phyloP scores from a whole-genome alignment of 768 basidiomycete species.

The Mycena polygramma region DNA sequence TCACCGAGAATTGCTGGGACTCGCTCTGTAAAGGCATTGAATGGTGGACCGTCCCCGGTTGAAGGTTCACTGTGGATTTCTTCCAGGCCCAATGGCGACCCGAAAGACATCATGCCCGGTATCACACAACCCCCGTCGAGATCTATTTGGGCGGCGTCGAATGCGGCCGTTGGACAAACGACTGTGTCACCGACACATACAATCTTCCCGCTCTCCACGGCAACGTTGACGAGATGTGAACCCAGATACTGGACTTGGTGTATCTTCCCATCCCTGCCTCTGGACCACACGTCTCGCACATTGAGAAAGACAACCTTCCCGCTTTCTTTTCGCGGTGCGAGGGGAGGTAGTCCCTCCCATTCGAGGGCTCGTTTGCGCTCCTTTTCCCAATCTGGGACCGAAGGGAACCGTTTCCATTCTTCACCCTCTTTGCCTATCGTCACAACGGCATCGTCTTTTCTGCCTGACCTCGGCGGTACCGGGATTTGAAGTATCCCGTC shows the following conservation, averaged over 20 bases:
- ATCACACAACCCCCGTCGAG: constrained; percentile 76
- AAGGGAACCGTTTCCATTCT: constrained; percentile 61
- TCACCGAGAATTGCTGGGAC: constrained; percentile 61
- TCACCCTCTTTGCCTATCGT: constrained; percentile 59
- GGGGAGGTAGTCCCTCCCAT: constrained; percentile 80
- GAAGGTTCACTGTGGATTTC: constrained; percentile 81
- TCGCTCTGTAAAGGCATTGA: constrained; percentile 66
- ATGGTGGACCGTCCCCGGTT: constrained; percentile 72
- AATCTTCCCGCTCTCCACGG: constrained; percentile 66
- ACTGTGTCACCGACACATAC: constrained; percentile 57
- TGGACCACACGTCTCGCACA: constrained; percentile 66
- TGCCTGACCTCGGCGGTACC: constrained; percentile 53
- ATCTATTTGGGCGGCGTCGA: constrained; percentile 58
- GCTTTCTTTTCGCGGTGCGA: constrained; percentile 54
- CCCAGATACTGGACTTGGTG: constrained; percentile 46
- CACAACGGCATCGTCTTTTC: constrained; percentile 50
- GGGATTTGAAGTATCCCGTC: constrained; percentile 85
- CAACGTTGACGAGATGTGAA: constrained; percentile 48
- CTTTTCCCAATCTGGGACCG: constrained; percentile 72
- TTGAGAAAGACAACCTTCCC: constrained; percentile 71
- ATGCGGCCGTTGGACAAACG: constrained; percentile 45
- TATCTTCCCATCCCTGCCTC: constrained; percentile 46
- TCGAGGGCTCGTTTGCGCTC: constrained; percentile 70
- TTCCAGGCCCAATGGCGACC: constrained; percentile 79
- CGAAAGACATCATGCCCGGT: constrained; percentile 77